Evolutionary conservation across 257 asterid species (phyloP).

Genomic region (Perilla frutescens): DNA sequence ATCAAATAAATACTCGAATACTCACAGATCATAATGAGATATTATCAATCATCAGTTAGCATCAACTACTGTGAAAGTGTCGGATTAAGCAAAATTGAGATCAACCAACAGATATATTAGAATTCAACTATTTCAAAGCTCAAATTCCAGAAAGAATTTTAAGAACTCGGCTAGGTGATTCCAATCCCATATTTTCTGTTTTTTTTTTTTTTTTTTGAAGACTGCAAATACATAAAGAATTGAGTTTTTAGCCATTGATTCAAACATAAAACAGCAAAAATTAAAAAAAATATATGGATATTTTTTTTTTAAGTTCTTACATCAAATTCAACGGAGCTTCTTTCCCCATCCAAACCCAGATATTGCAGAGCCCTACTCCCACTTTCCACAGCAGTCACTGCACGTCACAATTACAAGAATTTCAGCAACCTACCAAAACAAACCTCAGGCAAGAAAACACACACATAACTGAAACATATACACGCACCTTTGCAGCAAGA

Average conservation of each 20-base stretch:
- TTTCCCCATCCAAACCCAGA: slow-evolving; percentile 86
- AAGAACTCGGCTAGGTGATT: not conserved
- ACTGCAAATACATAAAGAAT: not conserved
- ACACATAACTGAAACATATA: not conserved
- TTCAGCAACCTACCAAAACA: slow-evolving; percentile 7
- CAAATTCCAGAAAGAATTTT: not conserved
- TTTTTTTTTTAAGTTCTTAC: slow-evolving; percentile 42
- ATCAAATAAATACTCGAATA: not conserved
- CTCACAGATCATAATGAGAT: not conserved
- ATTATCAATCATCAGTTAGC: not conserved
- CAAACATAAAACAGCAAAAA: not conserved
- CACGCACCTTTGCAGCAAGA: slow-evolving; percentile 76
- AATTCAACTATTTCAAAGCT: too few species aligned
- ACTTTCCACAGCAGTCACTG: slow-evolving; percentile 94
- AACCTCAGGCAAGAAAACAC: not conserved
- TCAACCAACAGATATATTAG: too few species aligned
- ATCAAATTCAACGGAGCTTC: slow-evolving; percentile 59
- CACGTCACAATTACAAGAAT: slow-evolving; percentile 14
- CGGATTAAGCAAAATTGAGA: not conserved
- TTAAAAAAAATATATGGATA: not conserved
- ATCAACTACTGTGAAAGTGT: too few species aligned
- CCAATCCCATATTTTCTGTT: too few species aligned
- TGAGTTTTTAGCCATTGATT: not conserved
- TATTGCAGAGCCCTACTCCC: slow-evolving; percentile 86
- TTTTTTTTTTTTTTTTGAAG: too few species aligned